Conservation (phyloP, 805 yeast species). For the Wickerhamiella kurtzmanii region DNA sequence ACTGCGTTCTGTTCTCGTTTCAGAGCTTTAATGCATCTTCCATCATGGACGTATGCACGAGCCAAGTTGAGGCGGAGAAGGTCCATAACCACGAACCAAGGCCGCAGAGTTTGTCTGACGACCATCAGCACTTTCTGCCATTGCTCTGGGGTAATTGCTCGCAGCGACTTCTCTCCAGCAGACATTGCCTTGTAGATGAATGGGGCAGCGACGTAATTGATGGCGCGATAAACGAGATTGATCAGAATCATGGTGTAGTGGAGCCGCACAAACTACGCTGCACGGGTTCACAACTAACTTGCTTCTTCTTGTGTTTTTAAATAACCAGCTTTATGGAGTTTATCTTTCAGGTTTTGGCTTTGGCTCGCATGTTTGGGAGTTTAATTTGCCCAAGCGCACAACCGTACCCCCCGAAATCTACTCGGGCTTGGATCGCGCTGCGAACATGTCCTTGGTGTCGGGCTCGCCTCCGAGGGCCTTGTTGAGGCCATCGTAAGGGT, state of each 20-base stretch:
- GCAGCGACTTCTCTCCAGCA: neutral
- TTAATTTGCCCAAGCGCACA: neutral
- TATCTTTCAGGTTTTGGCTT: no score
- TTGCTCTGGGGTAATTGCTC: neutral
- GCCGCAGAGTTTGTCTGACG: neutral
- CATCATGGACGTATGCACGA: neutral
- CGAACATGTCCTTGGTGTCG: slow-evolving; percentile 22
- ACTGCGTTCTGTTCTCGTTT: neutral
- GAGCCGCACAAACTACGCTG: neutral
- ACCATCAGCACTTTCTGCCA: neutral
- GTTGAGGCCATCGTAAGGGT: slow-evolving; percentile 64
- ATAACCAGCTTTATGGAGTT: neutral
- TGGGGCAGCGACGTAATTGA: neutral
- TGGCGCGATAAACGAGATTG: neutral
- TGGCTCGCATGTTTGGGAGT: neutral
- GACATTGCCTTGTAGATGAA: neutral
- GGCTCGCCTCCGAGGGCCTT: slow-evolving; percentile 51
- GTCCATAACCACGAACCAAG: slow-evolving; percentile 1
- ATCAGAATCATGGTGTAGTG: neutral
- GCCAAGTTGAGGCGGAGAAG: slow-evolving; percentile 3
- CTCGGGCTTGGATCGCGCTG: slow-evolving; percentile 26
- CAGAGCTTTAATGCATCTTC: neutral
- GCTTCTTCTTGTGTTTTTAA: no score
- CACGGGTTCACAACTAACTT: no score
- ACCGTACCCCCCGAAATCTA: no score